Base-by-base conservation (phyloP, 306 rosid genomes). In the Pachyrhizus erosus region DNA sequence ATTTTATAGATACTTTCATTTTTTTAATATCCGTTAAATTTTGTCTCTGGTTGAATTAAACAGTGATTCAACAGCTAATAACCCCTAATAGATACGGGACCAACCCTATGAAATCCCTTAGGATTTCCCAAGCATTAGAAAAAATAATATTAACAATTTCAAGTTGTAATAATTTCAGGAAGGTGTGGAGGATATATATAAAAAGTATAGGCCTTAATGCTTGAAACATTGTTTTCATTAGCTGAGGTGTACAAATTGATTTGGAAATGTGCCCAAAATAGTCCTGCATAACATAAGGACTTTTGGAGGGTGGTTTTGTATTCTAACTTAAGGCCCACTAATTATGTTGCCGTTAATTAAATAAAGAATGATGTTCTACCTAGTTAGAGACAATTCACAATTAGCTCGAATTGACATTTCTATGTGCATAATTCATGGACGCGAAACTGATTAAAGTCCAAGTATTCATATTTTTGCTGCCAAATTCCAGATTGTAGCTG, bases 71-170 rank as follows among this genome's bases (percentile, higher is more conserved):
- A 71, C 61, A 65, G 76, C 75, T 66, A 65, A 51, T 66, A 26
- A 39, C 80, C 68, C 75, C 76, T 40, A 82, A 39, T 74, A 52
- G 75, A 52, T 75, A 82, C 70, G 70, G 75, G 69, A 51, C 69
- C 58, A 75, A 75, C 55, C 80, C 76, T 54, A 65, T n/a, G 21
- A 67, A 52, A 79, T 54, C 52, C 46, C 40, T 51, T 37, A 49
- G 43, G 55, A 57, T 29, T 69, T 37, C 58, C 12, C n/a, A 12
- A 71, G 65, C 4, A 33, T 14, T 67, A 26, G 71, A 39, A 58
- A 71, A 67, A 21, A 21, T 24, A 70, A 3, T 24, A 74, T 45
- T 45, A 43, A 51, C 26, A 55, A 67, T n/a, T 57, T 69, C 77
- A 67, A 55, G 62, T 39, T 64, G 75, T 27, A 70, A 62, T 37